phyloP scores from a whole-genome alignment of 2,329 filamentous ascomycete species.

The Phialemoniopsis sp. region DNA sequence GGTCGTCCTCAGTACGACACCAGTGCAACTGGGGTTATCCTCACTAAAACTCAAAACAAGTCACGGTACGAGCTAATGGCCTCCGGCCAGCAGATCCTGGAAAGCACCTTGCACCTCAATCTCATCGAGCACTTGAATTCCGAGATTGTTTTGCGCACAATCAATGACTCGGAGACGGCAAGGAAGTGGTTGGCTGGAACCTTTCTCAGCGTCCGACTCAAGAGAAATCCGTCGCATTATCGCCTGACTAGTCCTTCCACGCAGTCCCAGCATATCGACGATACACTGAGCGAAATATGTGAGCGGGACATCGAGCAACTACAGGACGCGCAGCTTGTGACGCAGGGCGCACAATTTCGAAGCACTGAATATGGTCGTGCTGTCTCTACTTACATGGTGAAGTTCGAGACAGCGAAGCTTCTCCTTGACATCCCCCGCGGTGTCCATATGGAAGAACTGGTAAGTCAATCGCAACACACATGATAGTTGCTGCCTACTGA shows the following conservation, averaged over 20 bases:
- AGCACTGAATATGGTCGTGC: conserved; percentile 71
- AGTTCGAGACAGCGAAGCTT: conserved; percentile 73
- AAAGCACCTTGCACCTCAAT: conserved; percentile 75
- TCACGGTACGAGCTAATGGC: conserved; percentile 69
- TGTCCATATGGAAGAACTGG: conserved; percentile 63
- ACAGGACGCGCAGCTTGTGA: conserved; percentile 54
- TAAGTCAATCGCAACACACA: conserved; percentile 35
- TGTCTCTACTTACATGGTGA: conserved; percentile 80
- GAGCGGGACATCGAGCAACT: conserved; percentile 64
- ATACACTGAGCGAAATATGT: conserved; percentile 67
- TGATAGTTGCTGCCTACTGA: no score
- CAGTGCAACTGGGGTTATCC: conserved; percentile 71
- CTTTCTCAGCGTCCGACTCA: conserved; percentile 72
- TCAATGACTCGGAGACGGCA: conserved; percentile 60
- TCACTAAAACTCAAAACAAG: conserved; percentile 65
- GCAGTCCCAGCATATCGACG: conserved; percentile 38
- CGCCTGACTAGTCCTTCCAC: conserved; percentile 32
- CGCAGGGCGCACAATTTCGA: conserved; percentile 39
- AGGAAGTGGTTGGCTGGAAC: conserved; percentile 73
- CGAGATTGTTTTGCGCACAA: conserved; percentile 73
- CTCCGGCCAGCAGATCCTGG: conserved; percentile 67
- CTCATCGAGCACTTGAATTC: conserved; percentile 82
- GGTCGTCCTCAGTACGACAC: conserved; percentile 80
- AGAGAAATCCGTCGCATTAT: conserved; percentile 68
- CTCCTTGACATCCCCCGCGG: conserved; percentile 59